phyloP scores from a whole-genome alignment of 805 yeast species.

The Saccharomycopsis sp. region DNA sequence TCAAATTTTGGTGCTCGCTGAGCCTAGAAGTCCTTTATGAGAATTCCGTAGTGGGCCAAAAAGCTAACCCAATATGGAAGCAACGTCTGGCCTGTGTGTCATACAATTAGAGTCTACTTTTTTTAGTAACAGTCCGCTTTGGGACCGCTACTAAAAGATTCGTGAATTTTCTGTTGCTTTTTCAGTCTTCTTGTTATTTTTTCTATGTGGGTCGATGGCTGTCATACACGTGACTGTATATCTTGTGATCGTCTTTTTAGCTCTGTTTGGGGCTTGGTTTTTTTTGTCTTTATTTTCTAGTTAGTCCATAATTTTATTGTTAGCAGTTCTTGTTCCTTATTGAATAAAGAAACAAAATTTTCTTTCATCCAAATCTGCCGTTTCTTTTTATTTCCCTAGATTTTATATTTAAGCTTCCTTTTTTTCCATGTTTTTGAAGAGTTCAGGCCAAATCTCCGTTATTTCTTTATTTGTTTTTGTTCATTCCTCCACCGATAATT shows the following conservation, averaged over 20 bases:
- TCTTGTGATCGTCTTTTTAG: neutral
- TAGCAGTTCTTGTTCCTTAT: no score
- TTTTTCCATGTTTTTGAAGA: constrained; percentile 4
- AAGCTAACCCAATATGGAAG: neutral
- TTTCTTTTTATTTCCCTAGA: neutral
- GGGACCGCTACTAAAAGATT: no score
- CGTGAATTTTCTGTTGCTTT: neutral
- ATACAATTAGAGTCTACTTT: neutral
- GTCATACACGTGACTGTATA: neutral
- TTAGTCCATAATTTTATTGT: no score
- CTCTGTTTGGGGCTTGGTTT: neutral
- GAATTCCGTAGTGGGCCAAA: neutral
- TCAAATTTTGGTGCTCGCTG: neutral
- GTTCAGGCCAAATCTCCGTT: neutral
- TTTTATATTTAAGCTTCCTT: constrained; percentile 1
- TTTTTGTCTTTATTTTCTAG: no score
- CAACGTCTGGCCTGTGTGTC: neutral
- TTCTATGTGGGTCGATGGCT: no score
- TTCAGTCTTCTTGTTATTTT: no score
- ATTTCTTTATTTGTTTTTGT: no score
- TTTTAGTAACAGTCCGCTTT: neutral
- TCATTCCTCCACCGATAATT: no score
- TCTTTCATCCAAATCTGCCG: neutral
- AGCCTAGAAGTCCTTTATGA: neutral
- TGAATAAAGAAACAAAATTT: no score